These are phyloP conservation scores for Asterella californica DNA, from an alignment of 225 moss, liverwort and hornwort genomes.

Conservation along the genomic window DNA sequence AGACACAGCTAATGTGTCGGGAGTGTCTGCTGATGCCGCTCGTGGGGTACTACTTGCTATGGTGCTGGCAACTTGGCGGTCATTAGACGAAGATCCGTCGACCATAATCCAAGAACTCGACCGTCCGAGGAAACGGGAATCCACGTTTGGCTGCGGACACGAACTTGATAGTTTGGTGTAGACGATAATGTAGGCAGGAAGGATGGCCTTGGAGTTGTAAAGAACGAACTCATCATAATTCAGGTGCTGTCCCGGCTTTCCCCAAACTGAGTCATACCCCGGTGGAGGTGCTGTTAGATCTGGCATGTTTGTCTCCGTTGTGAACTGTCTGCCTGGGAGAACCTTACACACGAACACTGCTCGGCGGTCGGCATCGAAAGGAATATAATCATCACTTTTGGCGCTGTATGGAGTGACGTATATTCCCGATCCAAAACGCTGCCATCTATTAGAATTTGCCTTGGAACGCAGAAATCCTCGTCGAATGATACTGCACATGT, in stretches of 20 bases:
- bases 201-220: constrained; percentile 17
- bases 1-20: too few species aligned
- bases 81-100: too few species aligned
- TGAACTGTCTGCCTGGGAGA: constrained; percentile 8
- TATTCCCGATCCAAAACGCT: constrained; percentile 25
- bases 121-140: too few species aligned
- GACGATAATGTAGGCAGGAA: constrained; percentile 21
- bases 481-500: constrained; percentile 19
- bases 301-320: constrained; percentile 1
- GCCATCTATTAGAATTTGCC: constrained; percentile 13
- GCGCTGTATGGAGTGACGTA: constrained; percentile 25
- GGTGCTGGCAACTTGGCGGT: too few species aligned
- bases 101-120: too few species aligned
- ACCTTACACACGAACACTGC: constrained; percentile 29
- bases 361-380: background rate
- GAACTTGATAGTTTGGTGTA: background rate
- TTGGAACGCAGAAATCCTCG: constrained; percentile 23
- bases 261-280: constrained; percentile 27
- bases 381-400: constrained; percentile 21
- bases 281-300: background rate
- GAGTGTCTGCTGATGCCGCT: too few species aligned
- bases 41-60: too few species aligned
- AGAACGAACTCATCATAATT: constrained; percentile 33
- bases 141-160: background rate
- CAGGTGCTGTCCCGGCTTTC: constrained; percentile 15